Conservation (phyloP, 2,329 filamentous ascomycete species). For the Cladosporium sp. region DNA sequence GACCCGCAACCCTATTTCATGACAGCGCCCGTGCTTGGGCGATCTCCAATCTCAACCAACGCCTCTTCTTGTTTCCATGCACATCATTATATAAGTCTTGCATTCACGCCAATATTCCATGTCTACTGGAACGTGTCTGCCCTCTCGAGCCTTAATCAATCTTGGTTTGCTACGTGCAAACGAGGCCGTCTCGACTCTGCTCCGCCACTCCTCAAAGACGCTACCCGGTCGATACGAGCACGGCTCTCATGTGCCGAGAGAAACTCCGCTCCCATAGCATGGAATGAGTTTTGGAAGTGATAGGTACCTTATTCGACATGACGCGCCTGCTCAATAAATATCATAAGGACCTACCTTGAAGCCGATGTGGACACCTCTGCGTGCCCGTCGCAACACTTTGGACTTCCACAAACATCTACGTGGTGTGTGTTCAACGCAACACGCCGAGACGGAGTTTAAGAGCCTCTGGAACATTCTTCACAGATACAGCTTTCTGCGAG, state of each 20-base stretch:
- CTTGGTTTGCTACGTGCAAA: not conserved
- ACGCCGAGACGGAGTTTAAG: not conserved
- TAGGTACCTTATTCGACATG: not conserved
- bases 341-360: not conserved
- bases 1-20: not conserved
- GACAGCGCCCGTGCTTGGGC: not conserved
- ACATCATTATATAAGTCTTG: not conserved
- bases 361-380: not conserved
- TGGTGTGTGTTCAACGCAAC: not conserved
- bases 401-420: not conserved
- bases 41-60: not conserved
- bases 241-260: not conserved
- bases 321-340: not conserved
- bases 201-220: not conserved
- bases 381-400: not conserved
- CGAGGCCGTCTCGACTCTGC: not conserved
- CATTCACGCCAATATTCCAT: not conserved
- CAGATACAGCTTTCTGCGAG: not conserved
- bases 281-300: not conserved
- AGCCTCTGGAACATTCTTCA: not conserved
- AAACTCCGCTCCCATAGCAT: not conserved
- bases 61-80: not conserved
- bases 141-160: not conserved
- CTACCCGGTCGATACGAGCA: not conserved
- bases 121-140: not conserved